phyloP scores from a whole-genome alignment of 371 early-diverging fungal genomes.

The Mortierella sp. region DNA sequence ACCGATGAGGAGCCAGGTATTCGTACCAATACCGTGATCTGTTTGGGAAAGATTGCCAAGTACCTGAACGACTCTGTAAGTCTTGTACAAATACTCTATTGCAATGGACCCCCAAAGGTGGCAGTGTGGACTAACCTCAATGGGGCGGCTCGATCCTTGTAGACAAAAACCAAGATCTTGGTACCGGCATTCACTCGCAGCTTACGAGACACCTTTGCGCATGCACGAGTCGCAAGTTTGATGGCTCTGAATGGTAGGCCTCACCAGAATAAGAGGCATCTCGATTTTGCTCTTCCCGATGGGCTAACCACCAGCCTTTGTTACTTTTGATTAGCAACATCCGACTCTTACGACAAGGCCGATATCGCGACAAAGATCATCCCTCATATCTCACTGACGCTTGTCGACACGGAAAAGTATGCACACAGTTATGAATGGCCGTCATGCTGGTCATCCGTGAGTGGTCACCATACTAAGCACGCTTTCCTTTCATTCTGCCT shows the following conservation, averaged over 20 bases:
- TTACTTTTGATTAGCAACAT: conserved; percentile 64
- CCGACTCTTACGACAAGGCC: conserved; percentile 73
- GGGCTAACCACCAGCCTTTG: neutral
- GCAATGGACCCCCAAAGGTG: no score
- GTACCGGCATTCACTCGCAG: conserved; percentile 85
- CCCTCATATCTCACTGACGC: conserved; percentile 76
- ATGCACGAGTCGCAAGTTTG: conserved; percentile 89
- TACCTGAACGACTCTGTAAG: conserved; percentile 76
- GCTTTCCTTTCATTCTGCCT: neutral
- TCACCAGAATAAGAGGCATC: neutral
- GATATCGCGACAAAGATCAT: conserved; percentile 81
- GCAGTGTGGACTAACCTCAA: neutral
- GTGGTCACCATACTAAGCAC: neutral
- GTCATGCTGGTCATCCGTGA: neutral
- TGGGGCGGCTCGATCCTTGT: conserved; percentile 1
- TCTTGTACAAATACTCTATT: conserved; percentile 5
- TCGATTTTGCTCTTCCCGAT: neutral
- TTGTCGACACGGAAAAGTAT: conserved; percentile 90
- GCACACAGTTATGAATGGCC: conserved; percentile 6
- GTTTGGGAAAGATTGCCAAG: conserved; percentile 89
- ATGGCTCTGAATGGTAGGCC: conserved; percentile 79
- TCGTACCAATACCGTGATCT: conserved; percentile 93
- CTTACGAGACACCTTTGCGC: conserved; percentile 92
- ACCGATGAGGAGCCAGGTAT: conserved; percentile 95
- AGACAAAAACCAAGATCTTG: conserved; percentile 80